Percentiles rank a stretch among this genome's conserved stretches.
Evolutionary conservation across 495 filamentous ascomycete species (phyloP).

Genomic region (Lasiosphaeria hispida): DNA sequence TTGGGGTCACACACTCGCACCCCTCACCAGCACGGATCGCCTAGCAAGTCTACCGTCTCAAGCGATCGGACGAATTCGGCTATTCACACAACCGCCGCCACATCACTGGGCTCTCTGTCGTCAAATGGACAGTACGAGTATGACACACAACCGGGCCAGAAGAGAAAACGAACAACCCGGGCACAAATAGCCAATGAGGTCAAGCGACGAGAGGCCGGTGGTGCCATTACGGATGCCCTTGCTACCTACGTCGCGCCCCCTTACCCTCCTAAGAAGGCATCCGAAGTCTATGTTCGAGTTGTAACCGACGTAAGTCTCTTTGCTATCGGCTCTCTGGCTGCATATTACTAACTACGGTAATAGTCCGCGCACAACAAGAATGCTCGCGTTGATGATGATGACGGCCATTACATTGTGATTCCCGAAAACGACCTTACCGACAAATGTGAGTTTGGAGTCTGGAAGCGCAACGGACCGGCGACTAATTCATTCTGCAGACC

Average conservation of each 20-base stretch:
- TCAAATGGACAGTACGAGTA: slow-evolving; percentile 62
- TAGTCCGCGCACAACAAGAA: slow-evolving; percentile 55
- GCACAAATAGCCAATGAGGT: slow-evolving; percentile 78
- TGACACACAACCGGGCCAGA: slow-evolving; percentile 62
- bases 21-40: slow-evolving; percentile 42
- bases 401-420: slow-evolving; percentile 91
- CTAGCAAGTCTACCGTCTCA: slow-evolving; percentile 66
- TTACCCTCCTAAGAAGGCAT: slow-evolving; percentile 84
- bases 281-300: slow-evolving; percentile 81
- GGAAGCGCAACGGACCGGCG: neutral
- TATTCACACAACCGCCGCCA: slow-evolving; percentile 83
- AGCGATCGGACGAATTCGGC: slow-evolving; percentile 85
- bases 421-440: slow-evolving; percentile 80
- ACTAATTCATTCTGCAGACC: slow-evolving; percentile 54
- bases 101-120: slow-evolving; percentile 72
- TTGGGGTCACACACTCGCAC: slow-evolving; percentile 69
- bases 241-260: slow-evolving; percentile 80
- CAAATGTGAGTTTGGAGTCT: slow-evolving; percentile 66
- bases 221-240: slow-evolving; percentile 66
- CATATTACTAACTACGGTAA: slow-evolving; percentile 18
- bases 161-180: slow-evolving; percentile 80
- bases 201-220: slow-evolving; percentile 67
- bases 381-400: slow-evolving; percentile 77
- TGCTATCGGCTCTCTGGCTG: neutral
- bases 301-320: slow-evolving; percentile 72